Percentiles rank a stretch among this genome's conserved stretches.
Evolutionary conservation across 768 basidiomycete genomes (phyloP).

Genomic region (Butyriboletus loyo): DNA sequence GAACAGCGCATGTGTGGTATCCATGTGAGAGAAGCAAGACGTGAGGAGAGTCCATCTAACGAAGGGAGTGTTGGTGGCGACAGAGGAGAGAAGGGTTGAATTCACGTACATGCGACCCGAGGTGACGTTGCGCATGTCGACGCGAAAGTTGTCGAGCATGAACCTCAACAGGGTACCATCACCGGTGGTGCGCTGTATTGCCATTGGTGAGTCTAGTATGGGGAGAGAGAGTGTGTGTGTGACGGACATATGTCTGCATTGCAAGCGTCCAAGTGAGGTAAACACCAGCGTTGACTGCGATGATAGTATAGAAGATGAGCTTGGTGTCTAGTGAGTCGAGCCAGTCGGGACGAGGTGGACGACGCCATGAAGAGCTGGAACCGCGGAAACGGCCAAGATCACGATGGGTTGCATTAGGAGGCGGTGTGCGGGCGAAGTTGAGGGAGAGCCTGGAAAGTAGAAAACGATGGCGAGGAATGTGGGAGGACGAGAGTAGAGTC

Average conservation of each 20-base stretch:
- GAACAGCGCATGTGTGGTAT: conserved; percentile 60
- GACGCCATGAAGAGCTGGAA: conserved; percentile 25
- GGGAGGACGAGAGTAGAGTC: too few species aligned
- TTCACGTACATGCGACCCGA: conserved; percentile 61
- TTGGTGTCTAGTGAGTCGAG: conserved; percentile 54
- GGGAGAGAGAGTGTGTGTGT: conserved; percentile 22
- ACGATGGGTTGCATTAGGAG: conserved; percentile 24
- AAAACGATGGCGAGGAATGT: background rate
- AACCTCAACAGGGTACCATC: conserved; percentile 36
- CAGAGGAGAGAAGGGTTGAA: background rate
- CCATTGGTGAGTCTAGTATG: background rate
- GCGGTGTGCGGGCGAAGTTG: conserved; percentile 14
- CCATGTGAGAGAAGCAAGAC: conserved; percentile 66
- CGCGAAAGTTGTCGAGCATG: conserved; percentile 64
- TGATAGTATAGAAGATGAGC: conserved; percentile 58
- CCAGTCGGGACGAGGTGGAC: conserved; percentile 30
- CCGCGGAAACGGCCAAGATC: conserved; percentile 5
- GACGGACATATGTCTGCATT: conserved; percentile 30
- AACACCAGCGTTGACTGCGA: conserved; percentile 60
- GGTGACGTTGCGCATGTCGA: conserved; percentile 56
- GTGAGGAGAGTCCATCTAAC: conserved; percentile 74
- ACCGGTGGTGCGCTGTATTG: conserved; percentile 38
- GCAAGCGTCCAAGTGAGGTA: conserved; percentile 57
- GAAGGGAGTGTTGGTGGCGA: background rate
- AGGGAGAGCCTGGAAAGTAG: conserved; percentile 6